These are phyloP conservation scores for Plantago coronopus DNA, from an alignment of 305 asterid species.

Conservation along the genomic window DNA sequence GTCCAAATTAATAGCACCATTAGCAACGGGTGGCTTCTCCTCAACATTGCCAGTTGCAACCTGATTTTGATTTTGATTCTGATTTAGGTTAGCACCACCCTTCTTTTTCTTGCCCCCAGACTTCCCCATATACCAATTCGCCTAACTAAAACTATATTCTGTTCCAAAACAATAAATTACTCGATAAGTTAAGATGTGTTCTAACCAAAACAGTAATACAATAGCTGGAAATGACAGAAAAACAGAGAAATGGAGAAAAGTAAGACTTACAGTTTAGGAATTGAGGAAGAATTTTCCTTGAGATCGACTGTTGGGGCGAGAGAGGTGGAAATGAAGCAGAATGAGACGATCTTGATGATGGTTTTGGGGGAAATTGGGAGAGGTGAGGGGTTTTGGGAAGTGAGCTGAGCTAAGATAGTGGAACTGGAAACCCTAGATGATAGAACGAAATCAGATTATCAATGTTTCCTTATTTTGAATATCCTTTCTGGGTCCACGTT, in stretches of 20 bases:
- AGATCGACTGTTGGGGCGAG: constrained; percentile 24
- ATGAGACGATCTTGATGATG: not conserved
- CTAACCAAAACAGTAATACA: constrained; percentile 17
- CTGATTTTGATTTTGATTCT: constrained; percentile 26
- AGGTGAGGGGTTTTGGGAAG: constrained; percentile 1
- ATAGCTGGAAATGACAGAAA: constrained; percentile 5
- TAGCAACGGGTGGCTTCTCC: constrained; percentile 35
- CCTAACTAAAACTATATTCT: constrained; percentile 24
- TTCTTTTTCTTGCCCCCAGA: constrained; percentile 87
- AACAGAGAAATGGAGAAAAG: not conserved
- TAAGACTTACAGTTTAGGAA: constrained; percentile 40
- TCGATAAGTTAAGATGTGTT: constrained; percentile 3
- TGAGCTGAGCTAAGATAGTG: not conserved
- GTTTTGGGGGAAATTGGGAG: not conserved
- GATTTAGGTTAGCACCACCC: constrained; percentile 38
- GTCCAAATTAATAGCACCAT: constrained; percentile 61
- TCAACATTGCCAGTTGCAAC: constrained; percentile 26
- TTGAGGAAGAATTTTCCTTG: constrained; percentile 6
- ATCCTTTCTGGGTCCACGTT: constrained; percentile 7
- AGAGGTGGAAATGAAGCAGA: constrained; percentile 24
- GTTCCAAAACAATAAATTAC: not conserved
- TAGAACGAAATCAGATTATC: not conserved
- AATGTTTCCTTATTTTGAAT: not conserved
- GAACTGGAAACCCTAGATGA: constrained; percentile 19
- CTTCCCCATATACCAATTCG: constrained; percentile 62